Percentiles rank a stretch among this genome's conserved stretches.
Evolutionary conservation across 1,284 basidiomycete genomes (phyloP).

Genomic region (Mycena sp.): DNA sequence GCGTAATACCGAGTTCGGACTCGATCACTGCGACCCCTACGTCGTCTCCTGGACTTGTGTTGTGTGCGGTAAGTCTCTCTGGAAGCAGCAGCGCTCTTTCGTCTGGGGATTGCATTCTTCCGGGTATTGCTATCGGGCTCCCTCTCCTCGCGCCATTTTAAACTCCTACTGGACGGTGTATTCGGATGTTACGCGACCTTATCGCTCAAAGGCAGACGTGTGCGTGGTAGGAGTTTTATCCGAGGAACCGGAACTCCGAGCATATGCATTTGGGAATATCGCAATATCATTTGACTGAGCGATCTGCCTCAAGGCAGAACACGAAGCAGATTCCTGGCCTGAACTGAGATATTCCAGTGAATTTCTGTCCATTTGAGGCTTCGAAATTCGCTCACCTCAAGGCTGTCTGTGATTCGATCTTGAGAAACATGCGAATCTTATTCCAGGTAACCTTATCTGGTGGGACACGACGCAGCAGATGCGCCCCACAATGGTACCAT

Average conservation of each 20-base stretch:
- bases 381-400: slow-evolving; percentile 13
- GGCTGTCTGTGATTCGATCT: slow-evolving; percentile 1
- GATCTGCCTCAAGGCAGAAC: slow-evolving; percentile 55
- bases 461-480: slow-evolving; percentile 7
- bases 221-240: slow-evolving; percentile 4
- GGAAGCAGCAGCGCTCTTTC: slow-evolving; percentile 42
- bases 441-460: slow-evolving; percentile 2
- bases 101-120: slow-evolving; percentile 25
- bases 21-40: slow-evolving; percentile 22
- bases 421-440: slow-evolving; percentile 20
- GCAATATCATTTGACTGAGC: slow-evolving; percentile 29
- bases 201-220: background rate
- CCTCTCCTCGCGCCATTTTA: slow-evolving; percentile 17
- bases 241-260: slow-evolving; percentile 8
- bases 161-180: slow-evolving; percentile 4
- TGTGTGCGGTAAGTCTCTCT: slow-evolving; percentile 28
- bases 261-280: slow-evolving; percentile 10
- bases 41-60: slow-evolving; percentile 27
- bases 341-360: slow-evolving; percentile 22
- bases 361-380: background rate
- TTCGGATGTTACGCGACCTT: slow-evolving; percentile 5
- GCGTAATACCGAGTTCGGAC: slow-evolving; percentile 27
- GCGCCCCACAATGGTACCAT: background rate
- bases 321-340: slow-evolving; percentile 37
- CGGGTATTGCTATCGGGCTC: slow-evolving; percentile 12